Percentiles rank a stretch among this genome's conserved stretches.
These are phyloP conservation scores for Handroanthus guayacan DNA, from an alignment of 257 asterid species.

Conservation along the genomic window DNA sequence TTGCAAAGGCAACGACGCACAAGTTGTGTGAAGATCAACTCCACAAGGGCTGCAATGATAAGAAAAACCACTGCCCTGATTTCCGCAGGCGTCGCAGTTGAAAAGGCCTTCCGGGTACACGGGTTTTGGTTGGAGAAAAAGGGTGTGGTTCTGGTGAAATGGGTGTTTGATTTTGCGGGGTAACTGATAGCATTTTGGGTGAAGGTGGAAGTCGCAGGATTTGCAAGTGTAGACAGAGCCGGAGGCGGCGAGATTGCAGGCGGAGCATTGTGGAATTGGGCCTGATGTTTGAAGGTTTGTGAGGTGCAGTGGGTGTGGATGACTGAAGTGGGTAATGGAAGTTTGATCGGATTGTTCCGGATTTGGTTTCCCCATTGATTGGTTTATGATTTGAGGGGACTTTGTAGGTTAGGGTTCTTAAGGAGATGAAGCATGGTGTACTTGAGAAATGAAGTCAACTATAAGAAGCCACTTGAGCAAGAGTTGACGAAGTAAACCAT, in stretches of 20 bases:
- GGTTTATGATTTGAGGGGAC: not conserved
- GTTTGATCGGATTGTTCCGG: slow-evolving; percentile 20
- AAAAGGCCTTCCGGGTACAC: slow-evolving; percentile 56
- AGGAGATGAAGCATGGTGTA: not conserved
- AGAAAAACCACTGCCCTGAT: slow-evolving; percentile 50
- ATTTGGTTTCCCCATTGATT: slow-evolving; percentile 36
- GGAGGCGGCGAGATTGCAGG: slow-evolving; percentile 51
- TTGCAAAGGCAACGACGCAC: slow-evolving; percentile 49
- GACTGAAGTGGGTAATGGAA: slow-evolving; percentile 58
- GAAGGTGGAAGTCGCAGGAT: slow-evolving; percentile 52
- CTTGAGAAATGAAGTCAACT: no score
- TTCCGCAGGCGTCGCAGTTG: slow-evolving; percentile 63
- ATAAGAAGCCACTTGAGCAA: no score
- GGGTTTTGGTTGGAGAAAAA: slow-evolving; percentile 52
- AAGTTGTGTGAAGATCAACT: slow-evolving; percentile 56
- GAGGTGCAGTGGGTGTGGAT: slow-evolving; percentile 61
- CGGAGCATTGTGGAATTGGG: slow-evolving; percentile 40
- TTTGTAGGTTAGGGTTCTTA: not conserved
- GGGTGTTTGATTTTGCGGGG: slow-evolving; percentile 60
- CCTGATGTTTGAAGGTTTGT: not conserved
- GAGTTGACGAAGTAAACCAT: no score
- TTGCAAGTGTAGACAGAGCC: slow-evolving; percentile 50
- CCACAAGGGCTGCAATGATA: slow-evolving; percentile 59
- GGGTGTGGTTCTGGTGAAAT: slow-evolving; percentile 46
- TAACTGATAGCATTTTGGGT: slow-evolving; percentile 51